A percentile compares a stretch with the other conserved stretches of the same genome.
Conservation (phyloP, 805 yeast species). For the Candida dajiaensis region DNA sequence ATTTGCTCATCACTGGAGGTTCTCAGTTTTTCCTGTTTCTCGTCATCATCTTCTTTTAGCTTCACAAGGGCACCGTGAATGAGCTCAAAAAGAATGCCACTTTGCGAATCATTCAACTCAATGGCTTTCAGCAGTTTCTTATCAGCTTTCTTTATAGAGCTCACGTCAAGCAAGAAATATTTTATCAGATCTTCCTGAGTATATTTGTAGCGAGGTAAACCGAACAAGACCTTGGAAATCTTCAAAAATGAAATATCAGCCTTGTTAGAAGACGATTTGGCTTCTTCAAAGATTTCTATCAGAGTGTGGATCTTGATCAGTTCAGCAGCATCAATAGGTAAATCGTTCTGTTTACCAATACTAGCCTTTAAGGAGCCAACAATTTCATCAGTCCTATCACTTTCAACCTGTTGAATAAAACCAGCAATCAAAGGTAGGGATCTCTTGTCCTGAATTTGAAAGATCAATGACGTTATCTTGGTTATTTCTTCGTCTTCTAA, state of each 20-base stretch:
- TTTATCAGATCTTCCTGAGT: conserved; percentile 35
- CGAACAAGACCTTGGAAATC: conserved; percentile 30
- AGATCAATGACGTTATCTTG: conserved; percentile 38
- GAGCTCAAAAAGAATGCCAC: conserved; percentile 30
- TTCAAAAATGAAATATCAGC: conserved; percentile 10
- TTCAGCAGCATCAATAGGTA: conserved; percentile 25
- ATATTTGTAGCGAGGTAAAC: conserved; percentile 6
- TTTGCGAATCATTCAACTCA: conserved; percentile 22
- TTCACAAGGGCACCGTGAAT: conserved; percentile 32
- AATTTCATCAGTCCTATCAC: conserved; percentile 32
- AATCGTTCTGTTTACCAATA: conserved; percentile 22
- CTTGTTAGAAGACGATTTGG: conserved; percentile 14
- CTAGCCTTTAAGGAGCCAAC: conserved; percentile 30
- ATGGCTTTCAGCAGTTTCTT: conserved; percentile 28
- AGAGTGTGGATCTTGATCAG: conserved; percentile 26
- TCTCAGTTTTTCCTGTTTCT: conserved; percentile 1
- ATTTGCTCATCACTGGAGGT: conserved; percentile 14
- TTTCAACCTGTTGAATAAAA: conserved; percentile 42
- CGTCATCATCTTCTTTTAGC: conserved; percentile 5
- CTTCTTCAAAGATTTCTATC: conserved; percentile 25
- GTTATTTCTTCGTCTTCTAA: conserved; percentile 53
- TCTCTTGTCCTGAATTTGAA: conserved; percentile 24
- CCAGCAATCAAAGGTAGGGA: conserved; percentile 44
- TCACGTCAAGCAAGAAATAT: conserved; percentile 39
- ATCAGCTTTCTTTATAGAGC: conserved; percentile 28